These are phyloP conservation scores for Rubroboletus pulcherrimus DNA, from an alignment of 768 basidiomycete genomes.

Conservation along the genomic window DNA sequence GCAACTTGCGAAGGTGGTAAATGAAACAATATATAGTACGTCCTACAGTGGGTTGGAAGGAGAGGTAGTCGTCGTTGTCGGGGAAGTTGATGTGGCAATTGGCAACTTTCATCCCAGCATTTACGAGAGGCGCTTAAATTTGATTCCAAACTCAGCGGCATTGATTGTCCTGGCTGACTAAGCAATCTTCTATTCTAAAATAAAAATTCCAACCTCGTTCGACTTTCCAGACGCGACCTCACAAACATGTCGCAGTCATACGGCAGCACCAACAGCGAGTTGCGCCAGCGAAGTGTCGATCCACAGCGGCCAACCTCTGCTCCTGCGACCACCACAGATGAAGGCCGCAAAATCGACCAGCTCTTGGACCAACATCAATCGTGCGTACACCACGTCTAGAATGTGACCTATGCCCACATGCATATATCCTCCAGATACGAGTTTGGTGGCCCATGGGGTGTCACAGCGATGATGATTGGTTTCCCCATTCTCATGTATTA, in stretches of 20 bases:
- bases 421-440: slow-evolving; percentile 61
- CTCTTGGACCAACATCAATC: slow-evolving; percentile 66
- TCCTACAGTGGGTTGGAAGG: slow-evolving; percentile 15
- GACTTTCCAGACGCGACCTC: slow-evolving; percentile 4
- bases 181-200: slow-evolving; percentile 13
- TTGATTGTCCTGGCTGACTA: slow-evolving; percentile 11
- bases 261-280: slow-evolving; percentile 18
- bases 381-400: slow-evolving; percentile 33
- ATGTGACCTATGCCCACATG: slow-evolving; percentile 3
- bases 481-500: slow-evolving; percentile 98
- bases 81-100: slow-evolving; percentile 1
- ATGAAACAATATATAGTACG: slow-evolving; percentile 21
- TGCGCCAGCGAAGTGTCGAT: slow-evolving; percentile 32
- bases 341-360: slow-evolving; percentile 71
- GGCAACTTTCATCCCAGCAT: not conserved
- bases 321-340: slow-evolving; percentile 47
- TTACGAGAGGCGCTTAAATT: slow-evolving; percentile 24
- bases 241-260: slow-evolving; percentile 29
- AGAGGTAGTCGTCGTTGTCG: slow-evolving; percentile 19
- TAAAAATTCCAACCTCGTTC: slow-evolving; percentile 1
- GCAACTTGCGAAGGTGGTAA: slow-evolving; percentile 3
- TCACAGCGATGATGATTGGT: slow-evolving; percentile 86
- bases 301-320: slow-evolving; percentile 11
- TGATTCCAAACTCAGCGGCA: slow-evolving; percentile 4
- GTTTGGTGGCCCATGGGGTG: slow-evolving; percentile 93